Conservation (phyloP, 768 basidiomycete genomes). For the Holtermanniella nyarrowii region DNA sequence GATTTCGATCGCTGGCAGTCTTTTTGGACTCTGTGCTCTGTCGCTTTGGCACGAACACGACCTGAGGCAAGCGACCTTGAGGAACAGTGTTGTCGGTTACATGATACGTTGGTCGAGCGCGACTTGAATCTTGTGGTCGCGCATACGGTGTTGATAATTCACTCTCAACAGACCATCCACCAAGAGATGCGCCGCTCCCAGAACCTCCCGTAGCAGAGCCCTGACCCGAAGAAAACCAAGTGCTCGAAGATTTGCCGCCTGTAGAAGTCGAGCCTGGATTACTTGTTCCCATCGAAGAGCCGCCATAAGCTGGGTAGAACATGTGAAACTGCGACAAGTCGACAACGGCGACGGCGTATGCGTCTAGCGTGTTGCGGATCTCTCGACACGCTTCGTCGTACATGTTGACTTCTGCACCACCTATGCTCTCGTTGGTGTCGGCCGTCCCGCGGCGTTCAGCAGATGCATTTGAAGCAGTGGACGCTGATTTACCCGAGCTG, state of each 20-base stretch:
- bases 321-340: constrained; percentile 36
- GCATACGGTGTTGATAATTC: constrained; percentile 12
- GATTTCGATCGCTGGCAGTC: not conserved
- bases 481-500: not conserved
- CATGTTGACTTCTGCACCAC: constrained; percentile 15
- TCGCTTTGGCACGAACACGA: constrained; percentile 22
- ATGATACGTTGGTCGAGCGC: constrained; percentile 18
- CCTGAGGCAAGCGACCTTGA: constrained; percentile 22
- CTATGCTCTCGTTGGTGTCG: constrained; percentile 9
- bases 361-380: constrained; percentile 26
- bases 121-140: constrained; percentile 7
- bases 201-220: not conserved
- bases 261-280: constrained; percentile 1
- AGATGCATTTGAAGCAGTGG: constrained; percentile 5
- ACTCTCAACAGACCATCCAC: not conserved
- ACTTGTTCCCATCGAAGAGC: constrained; percentile 17
- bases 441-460: constrained; percentile 3
- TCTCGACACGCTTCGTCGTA: constrained; percentile 35
- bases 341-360: constrained; percentile 33
- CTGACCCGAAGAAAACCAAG: not conserved
- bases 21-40: constrained; percentile 5
- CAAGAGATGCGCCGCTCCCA: too few relatives aligned
- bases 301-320: constrained; percentile 34
- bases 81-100: constrained; percentile 21
- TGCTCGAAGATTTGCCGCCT: not conserved